phyloP scores from a whole-genome alignment of 768 basidiomycete genomes.

The Strobilomyces echinocephalus region DNA sequence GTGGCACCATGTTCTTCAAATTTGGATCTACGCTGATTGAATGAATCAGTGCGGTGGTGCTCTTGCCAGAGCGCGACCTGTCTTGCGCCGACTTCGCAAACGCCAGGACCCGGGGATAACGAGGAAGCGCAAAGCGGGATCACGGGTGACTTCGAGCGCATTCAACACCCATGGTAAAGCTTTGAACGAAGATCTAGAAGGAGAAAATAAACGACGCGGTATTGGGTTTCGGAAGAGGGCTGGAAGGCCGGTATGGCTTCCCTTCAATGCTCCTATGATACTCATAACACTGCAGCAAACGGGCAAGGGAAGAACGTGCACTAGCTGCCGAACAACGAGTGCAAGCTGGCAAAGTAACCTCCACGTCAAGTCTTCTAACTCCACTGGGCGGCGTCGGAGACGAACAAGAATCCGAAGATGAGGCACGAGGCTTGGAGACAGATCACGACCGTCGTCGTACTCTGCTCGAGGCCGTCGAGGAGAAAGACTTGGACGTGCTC shows the following conservation, averaged over 20 bases:
- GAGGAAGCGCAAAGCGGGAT: constrained; percentile 69
- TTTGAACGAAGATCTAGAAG: constrained; percentile 41
- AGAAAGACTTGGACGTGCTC: constrained; percentile 40
- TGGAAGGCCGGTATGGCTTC: constrained; percentile 42
- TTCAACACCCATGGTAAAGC: constrained; percentile 57
- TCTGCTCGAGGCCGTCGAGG: constrained; percentile 44
- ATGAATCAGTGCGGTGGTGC: constrained; percentile 70
- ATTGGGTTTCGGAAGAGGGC: constrained; percentile 71
- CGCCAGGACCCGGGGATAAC: constrained; percentile 58
- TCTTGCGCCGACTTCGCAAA: constrained; percentile 39
- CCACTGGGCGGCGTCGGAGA: constrained; percentile 16
- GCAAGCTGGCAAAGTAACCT: constrained; percentile 26
- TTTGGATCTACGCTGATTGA: background rate
- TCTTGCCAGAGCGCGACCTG: constrained; percentile 57
- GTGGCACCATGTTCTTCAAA: constrained; percentile 32
- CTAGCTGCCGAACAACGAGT: constrained; percentile 66
- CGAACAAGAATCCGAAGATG: constrained; percentile 35
- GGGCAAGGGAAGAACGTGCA: constrained; percentile 75
- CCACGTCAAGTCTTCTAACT: constrained; percentile 9
- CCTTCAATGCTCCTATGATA: background rate
- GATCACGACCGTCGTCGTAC: constrained; percentile 47
- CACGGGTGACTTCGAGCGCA: constrained; percentile 55
- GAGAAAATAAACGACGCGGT: constrained; percentile 40
- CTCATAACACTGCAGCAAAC: constrained; percentile 48
- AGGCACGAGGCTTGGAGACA: constrained; percentile 42